These are phyloP conservation scores for Pelagomonas calceolata DNA, from an alignment of 108 stramenopile species.

Conservation along the genomic window DNA sequence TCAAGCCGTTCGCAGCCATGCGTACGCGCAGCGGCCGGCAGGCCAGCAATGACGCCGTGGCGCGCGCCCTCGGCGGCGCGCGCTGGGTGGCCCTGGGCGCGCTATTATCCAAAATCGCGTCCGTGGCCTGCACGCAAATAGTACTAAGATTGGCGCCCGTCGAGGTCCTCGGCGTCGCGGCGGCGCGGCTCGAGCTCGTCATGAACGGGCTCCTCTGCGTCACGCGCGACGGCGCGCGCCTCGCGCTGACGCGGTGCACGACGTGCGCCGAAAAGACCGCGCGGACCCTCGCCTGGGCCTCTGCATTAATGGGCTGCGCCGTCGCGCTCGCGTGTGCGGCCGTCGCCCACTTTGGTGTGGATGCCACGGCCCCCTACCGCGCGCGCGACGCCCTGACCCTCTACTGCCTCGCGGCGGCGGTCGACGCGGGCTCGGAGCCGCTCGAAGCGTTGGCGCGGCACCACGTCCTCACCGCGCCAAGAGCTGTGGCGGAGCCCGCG, in stretches of 20 bases:
- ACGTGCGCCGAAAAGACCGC: neutral
- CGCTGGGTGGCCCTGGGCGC: neutral
- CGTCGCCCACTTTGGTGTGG: neutral
- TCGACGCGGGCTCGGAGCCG: neutral
- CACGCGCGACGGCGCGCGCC: slow-evolving; percentile 73
- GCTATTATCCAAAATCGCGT: neutral
- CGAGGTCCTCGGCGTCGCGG: slow-evolving; percentile 51
- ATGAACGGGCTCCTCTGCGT: slow-evolving; percentile 63
- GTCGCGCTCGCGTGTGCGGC: neutral
- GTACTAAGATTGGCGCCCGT: neutral
- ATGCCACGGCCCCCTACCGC: neutral
- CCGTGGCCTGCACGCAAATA: neutral
- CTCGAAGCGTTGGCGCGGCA: neutral
- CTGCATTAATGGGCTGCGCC: neutral
- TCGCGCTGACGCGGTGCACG: slow-evolving; percentile 22
- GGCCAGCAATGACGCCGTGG: neutral
- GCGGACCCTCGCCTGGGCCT: too few species aligned
- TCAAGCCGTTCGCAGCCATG: neutral
- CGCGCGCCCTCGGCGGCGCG: neutral
- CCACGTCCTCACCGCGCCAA: neutral
- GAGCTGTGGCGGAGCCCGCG: neutral
- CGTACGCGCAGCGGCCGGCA: neutral
- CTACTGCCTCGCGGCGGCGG: neutral
- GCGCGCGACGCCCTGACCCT: neutral
- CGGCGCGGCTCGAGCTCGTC: slow-evolving; percentile 62